phyloP scores from a whole-genome alignment of 1,284 basidiomycete genomes.

The Volvariella volvacea region DNA sequence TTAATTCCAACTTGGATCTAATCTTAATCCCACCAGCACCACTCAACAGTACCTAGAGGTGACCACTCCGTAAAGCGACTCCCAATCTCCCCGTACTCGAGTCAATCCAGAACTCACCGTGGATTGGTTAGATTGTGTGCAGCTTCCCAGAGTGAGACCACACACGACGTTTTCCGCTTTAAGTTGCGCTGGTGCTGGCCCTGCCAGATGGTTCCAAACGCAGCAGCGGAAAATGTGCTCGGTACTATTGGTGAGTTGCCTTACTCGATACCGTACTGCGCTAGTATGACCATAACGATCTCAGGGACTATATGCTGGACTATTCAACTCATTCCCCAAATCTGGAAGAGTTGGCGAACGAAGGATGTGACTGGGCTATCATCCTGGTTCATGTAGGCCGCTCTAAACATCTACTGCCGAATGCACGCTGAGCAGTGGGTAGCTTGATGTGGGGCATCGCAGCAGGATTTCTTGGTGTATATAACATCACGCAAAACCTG shows the following conservation, averaged over 20 bases:
- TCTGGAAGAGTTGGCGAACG: conserved; percentile 65
- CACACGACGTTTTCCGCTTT: too few relatives aligned
- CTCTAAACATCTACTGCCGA: not conserved
- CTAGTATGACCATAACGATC: not conserved
- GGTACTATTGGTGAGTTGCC: conserved; percentile 48
- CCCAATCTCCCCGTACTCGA: too few relatives aligned
- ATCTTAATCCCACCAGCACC: too few relatives aligned
- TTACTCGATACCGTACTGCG: not conserved
- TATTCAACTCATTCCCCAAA: conserved; percentile 67
- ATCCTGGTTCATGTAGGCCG: conserved; percentile 24
- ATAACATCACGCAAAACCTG: conserved; percentile 3
- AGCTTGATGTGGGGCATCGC: conserved; percentile 6
- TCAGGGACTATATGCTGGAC: conserved; percentile 66
- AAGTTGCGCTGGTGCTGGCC: too few relatives aligned
- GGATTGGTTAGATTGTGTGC: too few relatives aligned
- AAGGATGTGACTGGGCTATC: conserved; percentile 73
- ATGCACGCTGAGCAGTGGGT: not conserved
- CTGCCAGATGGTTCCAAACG: conserved; percentile 30
- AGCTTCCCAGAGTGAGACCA: too few relatives aligned
- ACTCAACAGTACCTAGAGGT: too few relatives aligned
- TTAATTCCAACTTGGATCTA: too few relatives aligned
- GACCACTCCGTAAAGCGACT: too few relatives aligned
- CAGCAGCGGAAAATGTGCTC: conserved; percentile 50
- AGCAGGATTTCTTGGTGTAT: conserved; percentile 4
- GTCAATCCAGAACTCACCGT: too few relatives aligned